Percentiles rank a stretch among this genome's conserved stretches.
Conservation (phyloP, 805 yeast genomes). For the Schwanniomyces vanrijiae region DNA sequence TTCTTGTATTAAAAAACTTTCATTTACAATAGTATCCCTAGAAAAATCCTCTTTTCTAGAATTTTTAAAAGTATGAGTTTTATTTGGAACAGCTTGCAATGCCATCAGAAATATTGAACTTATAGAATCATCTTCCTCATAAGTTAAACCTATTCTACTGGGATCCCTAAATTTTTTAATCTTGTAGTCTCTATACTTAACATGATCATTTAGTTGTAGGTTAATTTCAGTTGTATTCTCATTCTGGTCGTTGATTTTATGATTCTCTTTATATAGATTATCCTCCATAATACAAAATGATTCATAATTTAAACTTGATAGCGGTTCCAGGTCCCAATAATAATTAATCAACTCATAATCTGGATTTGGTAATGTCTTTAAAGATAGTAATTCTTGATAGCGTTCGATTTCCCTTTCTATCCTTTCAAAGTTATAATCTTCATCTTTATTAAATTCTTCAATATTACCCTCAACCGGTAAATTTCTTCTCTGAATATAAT, state of each 20-base stretch:
- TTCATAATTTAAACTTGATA: neutral
- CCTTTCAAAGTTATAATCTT: neutral
- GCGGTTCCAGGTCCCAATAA: neutral
- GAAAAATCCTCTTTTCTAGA: neutral
- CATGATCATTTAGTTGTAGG: too few species aligned
- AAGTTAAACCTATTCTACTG: neutral
- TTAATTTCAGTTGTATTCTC: too few species aligned
- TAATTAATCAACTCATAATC: neutral
- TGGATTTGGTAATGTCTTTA: neutral
- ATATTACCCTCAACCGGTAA: neutral
- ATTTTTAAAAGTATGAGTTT: too few species aligned
- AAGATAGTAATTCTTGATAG: neutral
- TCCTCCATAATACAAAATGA: too few species aligned
- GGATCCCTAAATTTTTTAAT: too few species aligned
- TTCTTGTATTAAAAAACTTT: neutral
- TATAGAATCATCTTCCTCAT: too few species aligned
- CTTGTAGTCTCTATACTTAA: too few species aligned
- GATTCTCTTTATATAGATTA: too few species aligned
- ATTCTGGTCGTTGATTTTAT: too few species aligned
- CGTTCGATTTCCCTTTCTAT: neutral
- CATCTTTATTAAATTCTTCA: neutral
- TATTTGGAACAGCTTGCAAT: too few species aligned
- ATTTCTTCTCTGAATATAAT: neutral
- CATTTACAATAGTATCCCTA: too few species aligned
- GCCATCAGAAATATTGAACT: too few species aligned